Evolutionary conservation across 2,329 filamentous ascomycete genomes (phyloP).

Genomic region (Xylaria sp.): DNA sequence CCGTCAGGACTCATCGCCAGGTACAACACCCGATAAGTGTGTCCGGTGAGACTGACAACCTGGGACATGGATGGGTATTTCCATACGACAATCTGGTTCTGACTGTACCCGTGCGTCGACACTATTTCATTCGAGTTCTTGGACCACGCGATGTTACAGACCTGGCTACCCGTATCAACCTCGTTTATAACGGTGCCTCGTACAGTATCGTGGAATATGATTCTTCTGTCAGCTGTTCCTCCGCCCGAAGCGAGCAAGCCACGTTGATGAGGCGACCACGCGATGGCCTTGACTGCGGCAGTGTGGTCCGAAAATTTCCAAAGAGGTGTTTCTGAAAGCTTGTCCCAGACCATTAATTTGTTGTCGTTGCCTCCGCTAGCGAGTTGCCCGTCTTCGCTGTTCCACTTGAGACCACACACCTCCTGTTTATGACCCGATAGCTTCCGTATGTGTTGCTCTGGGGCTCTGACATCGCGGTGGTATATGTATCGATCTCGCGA

Average conservation of each 20-base stretch:
- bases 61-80: slow-evolving; percentile 99
- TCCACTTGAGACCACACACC: slow-evolving; percentile 96
- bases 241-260: slow-evolving; percentile 94
- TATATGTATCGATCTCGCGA: slow-evolving; percentile 93
- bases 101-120: slow-evolving; percentile 93
- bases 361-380: slow-evolving; percentile 98
- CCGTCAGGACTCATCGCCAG: slow-evolving; percentile 97
- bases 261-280: slow-evolving; percentile 96
- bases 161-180: slow-evolving; percentile 94
- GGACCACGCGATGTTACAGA: slow-evolving; percentile 98
- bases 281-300: slow-evolving; percentile 95
- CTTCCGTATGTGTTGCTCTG: slow-evolving; percentile 86
- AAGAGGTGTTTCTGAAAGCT: slow-evolving; percentile 86
- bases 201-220: slow-evolving; percentile 97
- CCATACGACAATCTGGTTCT: slow-evolving; percentile 99
- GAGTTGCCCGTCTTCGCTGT: slow-evolving; percentile 91
- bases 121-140: slow-evolving; percentile 98
- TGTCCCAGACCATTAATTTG: slow-evolving; percentile 98
- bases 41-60: slow-evolving; percentile 91
- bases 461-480: slow-evolving; percentile 91
- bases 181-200: slow-evolving; percentile 83
- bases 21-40: slow-evolving; percentile 95
- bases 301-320: slow-evolving; percentile 96
- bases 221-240: slow-evolving; percentile 92
- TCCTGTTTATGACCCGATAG: slow-evolving; percentile 97